These are phyloP conservation scores for Cyberlindnera suaveolens DNA, from an alignment of 805 yeast genomes.

Conservation along the genomic window DNA sequence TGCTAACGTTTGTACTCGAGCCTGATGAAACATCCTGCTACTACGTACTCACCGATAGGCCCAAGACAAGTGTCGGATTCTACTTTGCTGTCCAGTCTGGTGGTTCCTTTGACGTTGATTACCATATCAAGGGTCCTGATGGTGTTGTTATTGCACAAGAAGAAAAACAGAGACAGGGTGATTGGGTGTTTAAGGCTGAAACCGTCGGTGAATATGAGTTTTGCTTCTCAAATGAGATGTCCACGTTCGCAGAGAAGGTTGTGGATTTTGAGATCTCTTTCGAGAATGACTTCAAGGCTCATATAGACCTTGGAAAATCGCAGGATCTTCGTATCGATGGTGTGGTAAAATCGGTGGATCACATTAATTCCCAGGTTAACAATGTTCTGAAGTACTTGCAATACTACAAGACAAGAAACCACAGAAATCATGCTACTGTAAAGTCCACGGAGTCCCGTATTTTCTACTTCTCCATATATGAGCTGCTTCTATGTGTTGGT, in stretches of 20 bases:
- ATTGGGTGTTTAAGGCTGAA: slow-evolving; percentile 50
- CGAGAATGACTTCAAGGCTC: slow-evolving; percentile 35
- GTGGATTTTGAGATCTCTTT: slow-evolving; percentile 56
- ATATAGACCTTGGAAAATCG: slow-evolving; percentile 29
- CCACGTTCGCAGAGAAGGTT: slow-evolving; percentile 67
- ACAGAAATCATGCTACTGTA: slow-evolving; percentile 86
- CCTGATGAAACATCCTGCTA: slow-evolving; percentile 72
- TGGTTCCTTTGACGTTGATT: slow-evolving; percentile 63
- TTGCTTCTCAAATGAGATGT: slow-evolving; percentile 59
- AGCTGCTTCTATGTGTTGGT: slow-evolving; percentile 65
- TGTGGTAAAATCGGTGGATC: slow-evolving; percentile 38
- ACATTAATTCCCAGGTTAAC: slow-evolving; percentile 55
- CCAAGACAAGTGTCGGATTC: slow-evolving; percentile 57
- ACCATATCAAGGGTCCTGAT: slow-evolving; percentile 51
- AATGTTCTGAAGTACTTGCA: slow-evolving; percentile 55
- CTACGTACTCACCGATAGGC: slow-evolving; percentile 59
- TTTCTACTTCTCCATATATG: slow-evolving; percentile 70
- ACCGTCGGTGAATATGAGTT: slow-evolving; percentile 56
- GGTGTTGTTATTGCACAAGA: slow-evolving; percentile 41
- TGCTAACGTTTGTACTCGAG: slow-evolving; percentile 68
- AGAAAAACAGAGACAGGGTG: slow-evolving; percentile 57
- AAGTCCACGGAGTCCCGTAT: slow-evolving; percentile 74
- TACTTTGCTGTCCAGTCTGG: slow-evolving; percentile 66
- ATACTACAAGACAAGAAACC: slow-evolving; percentile 85
- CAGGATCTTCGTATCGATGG: slow-evolving; percentile 43